Conservation (phyloP, 176 grass and related monocot genomes). For the Echinochloa phyllopogon region DNA sequence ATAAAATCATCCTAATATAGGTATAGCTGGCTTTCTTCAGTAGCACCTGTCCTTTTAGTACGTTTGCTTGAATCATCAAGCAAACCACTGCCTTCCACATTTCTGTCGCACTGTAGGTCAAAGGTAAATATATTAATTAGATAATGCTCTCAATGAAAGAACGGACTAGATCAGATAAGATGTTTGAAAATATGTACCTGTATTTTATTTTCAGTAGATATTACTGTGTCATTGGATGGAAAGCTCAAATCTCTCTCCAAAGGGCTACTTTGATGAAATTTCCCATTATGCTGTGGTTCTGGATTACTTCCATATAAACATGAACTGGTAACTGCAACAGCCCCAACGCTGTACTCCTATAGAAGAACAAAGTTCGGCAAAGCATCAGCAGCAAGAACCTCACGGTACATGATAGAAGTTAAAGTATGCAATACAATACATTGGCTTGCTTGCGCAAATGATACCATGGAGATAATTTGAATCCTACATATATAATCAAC, state of each 20-base stretch:
- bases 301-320: slow-evolving; percentile 26
- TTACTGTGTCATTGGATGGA: slow-evolving; percentile 32
- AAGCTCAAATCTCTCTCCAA: slow-evolving; percentile 13
- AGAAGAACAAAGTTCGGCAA: slow-evolving; percentile 29
- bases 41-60: slow-evolving; percentile 36
- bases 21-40: slow-evolving; percentile 5
- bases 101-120: slow-evolving; percentile 19
- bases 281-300: slow-evolving; percentile 16
- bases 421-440: slow-evolving; percentile 15
- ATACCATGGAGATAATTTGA: slow-evolving; percentile 7
- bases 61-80: slow-evolving; percentile 10
- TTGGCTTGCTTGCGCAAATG: background rate
- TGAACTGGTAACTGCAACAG: slow-evolving; percentile 16
- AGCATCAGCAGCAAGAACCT: slow-evolving; percentile 10
- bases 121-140: slow-evolving; percentile 19
- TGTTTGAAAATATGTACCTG: slow-evolving; percentile 5
- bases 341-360: slow-evolving; percentile 22
- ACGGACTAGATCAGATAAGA: background rate
- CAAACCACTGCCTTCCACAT: background rate
- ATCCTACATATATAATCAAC: background rate
- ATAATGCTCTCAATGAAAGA: background rate
- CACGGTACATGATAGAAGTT: slow-evolving; percentile 18
- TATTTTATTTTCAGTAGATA: slow-evolving; percentile 37
- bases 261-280: slow-evolving; percentile 29
- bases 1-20: background rate